Conservation (phyloP, 2,329 filamentous ascomycete species). For the Diaporthe aspalathi region DNA sequence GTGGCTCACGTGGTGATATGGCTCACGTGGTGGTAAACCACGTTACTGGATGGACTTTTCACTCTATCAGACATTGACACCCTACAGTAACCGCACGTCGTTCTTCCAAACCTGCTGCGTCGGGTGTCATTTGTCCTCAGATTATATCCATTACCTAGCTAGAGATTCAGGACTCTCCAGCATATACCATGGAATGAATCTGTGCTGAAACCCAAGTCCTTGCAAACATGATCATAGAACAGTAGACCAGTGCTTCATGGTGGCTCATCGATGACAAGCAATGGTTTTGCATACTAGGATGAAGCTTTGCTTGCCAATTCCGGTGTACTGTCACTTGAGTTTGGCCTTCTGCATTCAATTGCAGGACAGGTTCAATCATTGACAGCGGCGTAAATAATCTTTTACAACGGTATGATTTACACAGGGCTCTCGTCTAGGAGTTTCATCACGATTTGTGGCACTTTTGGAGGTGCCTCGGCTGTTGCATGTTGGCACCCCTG, state of each 20-base stretch:
- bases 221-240: background rate
- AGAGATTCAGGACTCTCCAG: background rate
- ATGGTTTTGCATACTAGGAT: background rate
- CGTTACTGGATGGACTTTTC: background rate
- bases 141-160: background rate
- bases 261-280: background rate
- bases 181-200: too few relatives aligned
- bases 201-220: too few relatives aligned
- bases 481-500: background rate
- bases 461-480: slow-evolving; percentile 25
- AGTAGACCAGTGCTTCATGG: background rate
- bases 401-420: background rate
- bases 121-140: background rate
- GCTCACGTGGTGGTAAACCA: too few relatives aligned
- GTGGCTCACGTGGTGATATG: too few relatives aligned
- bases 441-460: background rate
- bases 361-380: background rate
- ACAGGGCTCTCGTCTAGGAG: background rate
- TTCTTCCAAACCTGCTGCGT: background rate
- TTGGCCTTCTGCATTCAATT: background rate
- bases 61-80: background rate
- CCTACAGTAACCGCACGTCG: background rate
- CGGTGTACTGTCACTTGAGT: background rate
- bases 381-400: background rate
- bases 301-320: background rate